Evolutionary conservation across 2,329 filamentous ascomycete genomes (phyloP).

Genomic region (Phialophora tarda): DNA sequence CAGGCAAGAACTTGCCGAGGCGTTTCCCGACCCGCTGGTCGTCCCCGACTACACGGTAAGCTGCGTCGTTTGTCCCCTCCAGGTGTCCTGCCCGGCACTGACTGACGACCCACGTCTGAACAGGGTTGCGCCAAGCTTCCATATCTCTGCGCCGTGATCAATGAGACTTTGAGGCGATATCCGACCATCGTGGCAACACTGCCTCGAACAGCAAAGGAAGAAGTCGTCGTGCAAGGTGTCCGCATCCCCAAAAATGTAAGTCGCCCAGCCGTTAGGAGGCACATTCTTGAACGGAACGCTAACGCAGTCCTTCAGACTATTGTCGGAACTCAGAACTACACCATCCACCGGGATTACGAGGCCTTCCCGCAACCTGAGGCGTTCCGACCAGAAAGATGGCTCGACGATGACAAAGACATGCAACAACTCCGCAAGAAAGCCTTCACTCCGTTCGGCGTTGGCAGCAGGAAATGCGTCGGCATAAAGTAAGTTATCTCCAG

Average conservation of each 20-base stretch:
- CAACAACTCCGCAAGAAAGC: constrained; percentile 19
- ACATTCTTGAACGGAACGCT: no score
- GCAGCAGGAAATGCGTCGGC: constrained; percentile 20
- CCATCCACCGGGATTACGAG: constrained; percentile 31
- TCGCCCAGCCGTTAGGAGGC: neutral
- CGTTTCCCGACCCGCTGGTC: neutral
- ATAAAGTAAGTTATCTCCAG: constrained; percentile 19
- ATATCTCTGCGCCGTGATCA: constrained; percentile 43
- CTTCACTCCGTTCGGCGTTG: constrained; percentile 20
- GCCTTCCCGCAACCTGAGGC: constrained; percentile 36
- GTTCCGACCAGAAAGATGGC: constrained; percentile 39
- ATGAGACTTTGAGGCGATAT: constrained; percentile 40
- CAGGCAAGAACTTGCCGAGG: constrained; percentile 12
- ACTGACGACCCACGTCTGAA: neutral
- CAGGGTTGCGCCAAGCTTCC: constrained; percentile 37
- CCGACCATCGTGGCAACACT: constrained; percentile 28
- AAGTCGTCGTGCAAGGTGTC: constrained; percentile 22
- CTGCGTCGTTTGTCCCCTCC: neutral
- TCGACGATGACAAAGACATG: constrained; percentile 16
- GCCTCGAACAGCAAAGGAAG: constrained; percentile 32
- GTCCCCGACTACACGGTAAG: constrained; percentile 22
- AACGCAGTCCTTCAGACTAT: constrained; percentile 13
- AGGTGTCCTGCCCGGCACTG: no score
- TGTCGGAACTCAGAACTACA: constrained; percentile 26
- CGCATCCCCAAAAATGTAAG: constrained; percentile 37